A percentile compares a stretch with the other conserved stretches of the same genome.
These are phyloP conservation scores for Apiospora rasikravindrae DNA, from an alignment of 2,329 filamentous ascomycete species.

Conservation along the genomic window DNA sequence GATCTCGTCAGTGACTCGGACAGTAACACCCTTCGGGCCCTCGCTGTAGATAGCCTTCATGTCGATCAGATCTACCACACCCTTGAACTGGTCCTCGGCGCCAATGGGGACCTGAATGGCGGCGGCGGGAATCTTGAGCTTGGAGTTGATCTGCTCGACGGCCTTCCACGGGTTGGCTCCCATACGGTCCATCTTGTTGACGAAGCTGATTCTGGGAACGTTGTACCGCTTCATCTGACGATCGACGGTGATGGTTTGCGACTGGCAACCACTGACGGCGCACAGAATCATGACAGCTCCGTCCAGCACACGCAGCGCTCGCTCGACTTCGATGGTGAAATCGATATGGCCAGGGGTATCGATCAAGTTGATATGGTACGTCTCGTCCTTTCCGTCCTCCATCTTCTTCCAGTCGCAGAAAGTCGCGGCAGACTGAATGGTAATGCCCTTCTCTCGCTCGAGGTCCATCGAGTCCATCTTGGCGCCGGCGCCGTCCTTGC, in stretches of 20 bases:
- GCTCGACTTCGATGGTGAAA: constrained; percentile 98
- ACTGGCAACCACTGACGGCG: constrained; percentile 95
- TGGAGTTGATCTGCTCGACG: constrained; percentile 95
- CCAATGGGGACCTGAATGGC: constrained; percentile 96
- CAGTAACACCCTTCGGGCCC: constrained; percentile 77
- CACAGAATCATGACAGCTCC: constrained; percentile 98
- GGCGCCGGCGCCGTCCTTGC: constrained; percentile 91
- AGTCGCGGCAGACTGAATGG: constrained; percentile 96
- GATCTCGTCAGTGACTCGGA: constrained; percentile 79
- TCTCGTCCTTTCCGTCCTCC: constrained; percentile 82
- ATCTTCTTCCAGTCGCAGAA: constrained; percentile 97
- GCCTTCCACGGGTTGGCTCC: constrained; percentile 98
- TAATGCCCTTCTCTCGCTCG: constrained; percentile 97
- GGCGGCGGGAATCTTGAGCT: constrained; percentile 90
- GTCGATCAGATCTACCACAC: constrained; percentile 88
- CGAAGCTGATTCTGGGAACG: constrained; percentile 90
- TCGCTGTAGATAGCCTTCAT: constrained; percentile 96
- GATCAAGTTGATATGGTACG: constrained; percentile 97
- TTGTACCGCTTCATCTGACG: constrained; percentile 99
- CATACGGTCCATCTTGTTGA: constrained; percentile 99
- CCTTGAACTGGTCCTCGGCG: constrained; percentile 86
- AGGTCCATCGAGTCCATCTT: constrained; percentile 99
- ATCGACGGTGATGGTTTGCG: constrained; percentile 97
- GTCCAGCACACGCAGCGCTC: constrained; percentile 91
- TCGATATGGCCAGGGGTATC: constrained; percentile 99